Evolutionary conservation across 495 filamentous ascomycete species (phyloP), one percentile per base, ranked within the genome.

Genomic region (Trypethelium eluteriae): DNA sequence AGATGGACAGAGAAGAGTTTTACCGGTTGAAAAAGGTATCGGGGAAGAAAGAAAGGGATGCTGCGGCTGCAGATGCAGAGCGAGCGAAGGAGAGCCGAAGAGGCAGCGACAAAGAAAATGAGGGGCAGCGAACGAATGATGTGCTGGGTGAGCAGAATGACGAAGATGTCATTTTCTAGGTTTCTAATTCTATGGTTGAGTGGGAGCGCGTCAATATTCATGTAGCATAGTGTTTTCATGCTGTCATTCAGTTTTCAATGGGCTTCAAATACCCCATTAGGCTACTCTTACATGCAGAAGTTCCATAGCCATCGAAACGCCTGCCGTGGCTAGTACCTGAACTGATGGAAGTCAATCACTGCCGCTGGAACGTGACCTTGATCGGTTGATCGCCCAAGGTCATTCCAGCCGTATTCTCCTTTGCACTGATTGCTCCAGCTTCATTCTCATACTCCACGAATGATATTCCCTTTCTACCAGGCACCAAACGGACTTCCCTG

Each of bases 11-110:
- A 79, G 94, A 99, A 76, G 94, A 99, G 72, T 99, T 99, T 78
- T 98, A 96, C 77, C 86, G 94, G 63, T 80, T 99, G 72, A 99
- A 98, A 81, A 99, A 99, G 82, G 93, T 96, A 34, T 91, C 91
- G n/a, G 84, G 83, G 72, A 97, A 97, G 80, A 98, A 98, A 74
- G 89, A 95, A 74, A 80, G 91, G 70, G 93, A 96, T 65, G 86
- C 75, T 18, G 89, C 89, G 2, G 87, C 83, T 10, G 84, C 84
- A 62, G 89, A 93, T 71, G 81, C 72, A 65, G 78, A 79, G 62
- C 80, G 77, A 38, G 75, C 76, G 61, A 64, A 76, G 57, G 75
- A 80, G 63, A 73, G 77, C 69, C 75, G 68, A 69, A 63, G 56
- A 62, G 70, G 38, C 38, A 78, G 74, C 63, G 76, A 79, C 36